Evolutionary conservation across 768 basidiomycete species (phyloP).

Genomic region (Boletus rufocinnamomeus): DNA sequence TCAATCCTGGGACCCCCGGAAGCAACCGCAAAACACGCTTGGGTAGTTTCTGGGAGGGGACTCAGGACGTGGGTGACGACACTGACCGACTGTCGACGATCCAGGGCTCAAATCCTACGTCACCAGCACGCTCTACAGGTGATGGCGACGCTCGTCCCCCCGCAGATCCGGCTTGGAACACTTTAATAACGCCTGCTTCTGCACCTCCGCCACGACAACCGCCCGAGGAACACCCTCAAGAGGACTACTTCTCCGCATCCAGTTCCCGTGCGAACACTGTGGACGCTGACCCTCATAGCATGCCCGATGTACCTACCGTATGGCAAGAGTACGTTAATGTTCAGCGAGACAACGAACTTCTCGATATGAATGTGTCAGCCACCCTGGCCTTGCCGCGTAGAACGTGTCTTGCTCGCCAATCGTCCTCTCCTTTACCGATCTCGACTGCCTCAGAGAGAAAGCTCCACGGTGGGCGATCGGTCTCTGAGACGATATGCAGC

Average conservation of each 20-base stretch:
- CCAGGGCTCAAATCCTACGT: slow-evolving; percentile 26
- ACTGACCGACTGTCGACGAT: slow-evolving; percentile 25
- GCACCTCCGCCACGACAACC: slow-evolving; percentile 26
- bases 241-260: slow-evolving; percentile 35
- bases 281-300: slow-evolving; percentile 18
- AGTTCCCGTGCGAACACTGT: slow-evolving; percentile 27
- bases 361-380: slow-evolving; percentile 37
- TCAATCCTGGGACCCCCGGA: slow-evolving; percentile 46
- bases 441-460: slow-evolving; percentile 36
- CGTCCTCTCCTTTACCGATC: slow-evolving; percentile 62
- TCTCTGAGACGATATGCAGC: slow-evolving; percentile 36
- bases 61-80: slow-evolving; percentile 59
- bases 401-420: slow-evolving; percentile 59
- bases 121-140: slow-evolving; percentile 20
- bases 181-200: slow-evolving; percentile 9
- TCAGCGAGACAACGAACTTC: slow-evolving; percentile 30
- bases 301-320: slow-evolving; percentile 20
- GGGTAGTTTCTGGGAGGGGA: slow-evolving; percentile 77
- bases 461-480: slow-evolving; percentile 35
- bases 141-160: slow-evolving; percentile 7
- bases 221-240: slow-evolving; percentile 28
- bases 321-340: slow-evolving; percentile 32
- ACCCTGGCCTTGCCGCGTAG: slow-evolving; percentile 54
- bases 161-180: slow-evolving; percentile 14
- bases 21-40: slow-evolving; percentile 56